Evolutionary conservation across 768 basidiomycete genomes (phyloP).

Genomic region (Punctularia strigosozonata): DNA sequence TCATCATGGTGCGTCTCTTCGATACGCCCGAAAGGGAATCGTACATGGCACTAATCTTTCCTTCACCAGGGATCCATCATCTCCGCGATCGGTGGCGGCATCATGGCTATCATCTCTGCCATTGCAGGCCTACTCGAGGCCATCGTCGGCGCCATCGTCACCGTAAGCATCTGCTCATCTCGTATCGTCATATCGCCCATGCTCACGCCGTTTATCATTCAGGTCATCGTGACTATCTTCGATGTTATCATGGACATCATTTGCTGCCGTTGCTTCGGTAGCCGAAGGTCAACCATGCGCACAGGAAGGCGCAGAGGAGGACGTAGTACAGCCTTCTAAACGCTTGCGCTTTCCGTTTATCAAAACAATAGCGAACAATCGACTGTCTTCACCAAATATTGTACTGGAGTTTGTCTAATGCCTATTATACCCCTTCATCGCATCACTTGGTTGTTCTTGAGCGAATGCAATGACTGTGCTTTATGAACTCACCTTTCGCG

Average conservation of each 20-base stretch:
- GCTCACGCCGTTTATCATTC: background rate
- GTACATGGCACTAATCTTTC: background rate
- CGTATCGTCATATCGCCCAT: background rate
- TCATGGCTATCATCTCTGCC: constrained; percentile 42
- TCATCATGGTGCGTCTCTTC: background rate
- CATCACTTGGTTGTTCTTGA: too few species aligned
- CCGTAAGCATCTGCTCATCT: constrained; percentile 22
- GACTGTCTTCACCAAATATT: too few species aligned
- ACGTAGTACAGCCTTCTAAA: too few species aligned
- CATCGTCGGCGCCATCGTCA: constrained; percentile 40
- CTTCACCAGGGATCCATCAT: constrained; percentile 36
- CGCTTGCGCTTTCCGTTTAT: too few species aligned
- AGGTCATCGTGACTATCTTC: constrained; percentile 52
- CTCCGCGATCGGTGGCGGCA: constrained; percentile 45
- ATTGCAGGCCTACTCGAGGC: constrained; percentile 43
- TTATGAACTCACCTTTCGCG: too few species aligned
- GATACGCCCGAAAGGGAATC: too few species aligned
- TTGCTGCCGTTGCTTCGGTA: constrained; percentile 20
- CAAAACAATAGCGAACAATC: too few species aligned
- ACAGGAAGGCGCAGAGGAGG: background rate
- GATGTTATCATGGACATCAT: constrained; percentile 35
- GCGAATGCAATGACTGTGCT: too few species aligned
- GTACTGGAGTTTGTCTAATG: too few species aligned
- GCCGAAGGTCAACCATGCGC: constrained; percentile 4
- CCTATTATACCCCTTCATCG: too few species aligned